These are phyloP conservation scores for Eucalyptus grandis DNA, from an alignment of 345 rosid genomes.

Conservation along the genomic window DNA sequence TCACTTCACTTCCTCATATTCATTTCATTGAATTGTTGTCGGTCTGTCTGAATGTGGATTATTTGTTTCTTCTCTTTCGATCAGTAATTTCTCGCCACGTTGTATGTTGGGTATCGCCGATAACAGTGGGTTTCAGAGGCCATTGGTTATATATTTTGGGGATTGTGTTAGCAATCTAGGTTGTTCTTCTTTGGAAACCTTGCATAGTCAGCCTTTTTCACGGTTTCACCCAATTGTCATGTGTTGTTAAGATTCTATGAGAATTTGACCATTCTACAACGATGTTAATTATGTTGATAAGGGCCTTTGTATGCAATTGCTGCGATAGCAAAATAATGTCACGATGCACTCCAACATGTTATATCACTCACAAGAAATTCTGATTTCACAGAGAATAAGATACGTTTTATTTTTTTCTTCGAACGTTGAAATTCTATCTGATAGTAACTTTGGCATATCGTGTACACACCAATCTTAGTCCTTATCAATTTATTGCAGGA, in stretches of 20 bases:
- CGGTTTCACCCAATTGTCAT: neutral
- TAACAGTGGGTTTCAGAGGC: neutral
- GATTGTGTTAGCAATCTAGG: neutral
- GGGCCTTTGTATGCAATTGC: neutral
- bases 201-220: neutral
- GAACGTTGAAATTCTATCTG: neutral
- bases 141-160: neutral
- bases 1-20: neutral
- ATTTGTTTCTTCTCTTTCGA: neutral
- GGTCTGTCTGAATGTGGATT: neutral
- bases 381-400: neutral
- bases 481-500: conserved; percentile 20
- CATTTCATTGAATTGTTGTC: neutral
- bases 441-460: neutral
- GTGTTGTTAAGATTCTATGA: neutral
- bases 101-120: neutral
- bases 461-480: conserved; percentile 1
- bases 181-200: neutral
- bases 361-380: neutral
- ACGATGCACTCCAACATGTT: neutral
- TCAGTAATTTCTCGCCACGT: neutral
- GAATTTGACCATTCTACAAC: too few species aligned
- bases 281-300: too few species aligned
- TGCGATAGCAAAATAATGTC: neutral
- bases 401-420: neutral